Conservation (phyloP, 805 yeast genomes). For the Candida vaughaniae region DNA sequence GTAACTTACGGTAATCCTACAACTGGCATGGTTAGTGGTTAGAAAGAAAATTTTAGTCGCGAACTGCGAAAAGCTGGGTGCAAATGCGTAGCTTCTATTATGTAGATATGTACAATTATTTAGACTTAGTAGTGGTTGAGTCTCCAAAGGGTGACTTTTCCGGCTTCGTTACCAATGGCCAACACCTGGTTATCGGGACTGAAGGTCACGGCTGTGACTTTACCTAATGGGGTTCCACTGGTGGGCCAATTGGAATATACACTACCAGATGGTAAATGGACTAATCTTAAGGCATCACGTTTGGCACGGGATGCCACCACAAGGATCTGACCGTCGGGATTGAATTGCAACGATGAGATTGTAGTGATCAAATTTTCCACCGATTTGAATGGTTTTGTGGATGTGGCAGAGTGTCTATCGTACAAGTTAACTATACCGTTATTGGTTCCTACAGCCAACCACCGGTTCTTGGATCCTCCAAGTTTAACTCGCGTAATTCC, state of each 20-base stretch:
- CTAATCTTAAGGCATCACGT: constrained; percentile 81
- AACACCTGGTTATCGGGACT: constrained; percentile 81
- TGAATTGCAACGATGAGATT: constrained; percentile 69
- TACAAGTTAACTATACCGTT: constrained; percentile 89
- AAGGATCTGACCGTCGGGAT: constrained; percentile 85
- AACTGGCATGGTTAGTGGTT: constrained; percentile 21
- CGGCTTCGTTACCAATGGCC: constrained; percentile 88
- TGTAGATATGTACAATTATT: no score
- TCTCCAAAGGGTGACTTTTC: constrained; percentile 86
- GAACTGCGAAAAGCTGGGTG: not conserved
- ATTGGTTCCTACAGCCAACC: constrained; percentile 85
- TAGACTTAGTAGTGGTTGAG: constrained; percentile 73
- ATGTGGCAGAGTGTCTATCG: constrained; percentile 46
- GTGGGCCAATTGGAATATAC: constrained; percentile 98
- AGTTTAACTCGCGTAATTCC: constrained; percentile 76
- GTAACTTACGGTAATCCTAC: constrained; percentile 31
- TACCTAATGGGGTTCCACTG: constrained; percentile 93
- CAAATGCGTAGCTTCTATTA: no score
- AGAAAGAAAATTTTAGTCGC: not conserved
- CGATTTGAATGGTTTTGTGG: constrained; percentile 53
- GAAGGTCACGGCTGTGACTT: constrained; percentile 77
- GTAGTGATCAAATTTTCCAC: constrained; percentile 82
- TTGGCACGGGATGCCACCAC: constrained; percentile 82
- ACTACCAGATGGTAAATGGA: constrained; percentile 83
- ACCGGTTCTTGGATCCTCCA: constrained; percentile 69